Percentiles rank a stretch among this genome's conserved stretches.
These are phyloP conservation scores for Wickerhamomyces sp. DNA, from an alignment of 1,139 yeast genomes.

Conservation along the genomic window DNA sequence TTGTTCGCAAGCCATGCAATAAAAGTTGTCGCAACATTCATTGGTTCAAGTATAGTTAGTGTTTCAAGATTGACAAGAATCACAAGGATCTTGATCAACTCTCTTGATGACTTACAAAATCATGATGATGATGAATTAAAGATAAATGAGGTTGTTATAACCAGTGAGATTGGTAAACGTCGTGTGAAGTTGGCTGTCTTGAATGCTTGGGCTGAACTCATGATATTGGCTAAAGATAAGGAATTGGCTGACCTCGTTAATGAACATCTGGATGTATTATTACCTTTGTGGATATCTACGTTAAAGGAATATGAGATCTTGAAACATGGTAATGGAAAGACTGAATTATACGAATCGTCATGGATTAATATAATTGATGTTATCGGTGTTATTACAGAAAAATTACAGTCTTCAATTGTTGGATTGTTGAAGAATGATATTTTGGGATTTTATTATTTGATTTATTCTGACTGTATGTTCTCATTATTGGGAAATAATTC, in stretches of 20 bases:
- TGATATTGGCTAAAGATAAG: constrained; percentile 40
- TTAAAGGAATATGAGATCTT: constrained; percentile 70
- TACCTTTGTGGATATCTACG: constrained; percentile 75
- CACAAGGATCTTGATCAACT: constrained; percentile 57
- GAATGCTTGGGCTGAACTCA: constrained; percentile 85
- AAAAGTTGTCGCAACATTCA: constrained; percentile 72
- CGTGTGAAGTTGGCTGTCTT: constrained; percentile 57
- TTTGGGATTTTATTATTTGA: constrained; percentile 70
- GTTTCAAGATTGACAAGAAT: constrained; percentile 53
- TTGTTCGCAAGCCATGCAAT: constrained; percentile 75
- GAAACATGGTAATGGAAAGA: constrained; percentile 48
- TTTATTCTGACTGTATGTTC: constrained; percentile 83
- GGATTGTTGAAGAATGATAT: constrained; percentile 49
- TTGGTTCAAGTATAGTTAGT: constrained; percentile 50
- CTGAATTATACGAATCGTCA: constrained; percentile 56
- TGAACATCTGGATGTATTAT: constrained; percentile 55
- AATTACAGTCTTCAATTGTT: constrained; percentile 40
- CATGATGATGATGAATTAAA: constrained; percentile 18
- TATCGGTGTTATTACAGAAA: constrained; percentile 59
- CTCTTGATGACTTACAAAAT: constrained; percentile 52
- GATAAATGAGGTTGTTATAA: constrained; percentile 35
- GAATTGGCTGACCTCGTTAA: constrained; percentile 41
- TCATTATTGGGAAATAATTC: constrained; percentile 42
- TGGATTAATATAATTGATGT: constrained; percentile 84
- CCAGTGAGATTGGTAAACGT: constrained; percentile 21